Conservation (phyloP, 305 asterid species). For the Fraxinus platypoda region DNA sequence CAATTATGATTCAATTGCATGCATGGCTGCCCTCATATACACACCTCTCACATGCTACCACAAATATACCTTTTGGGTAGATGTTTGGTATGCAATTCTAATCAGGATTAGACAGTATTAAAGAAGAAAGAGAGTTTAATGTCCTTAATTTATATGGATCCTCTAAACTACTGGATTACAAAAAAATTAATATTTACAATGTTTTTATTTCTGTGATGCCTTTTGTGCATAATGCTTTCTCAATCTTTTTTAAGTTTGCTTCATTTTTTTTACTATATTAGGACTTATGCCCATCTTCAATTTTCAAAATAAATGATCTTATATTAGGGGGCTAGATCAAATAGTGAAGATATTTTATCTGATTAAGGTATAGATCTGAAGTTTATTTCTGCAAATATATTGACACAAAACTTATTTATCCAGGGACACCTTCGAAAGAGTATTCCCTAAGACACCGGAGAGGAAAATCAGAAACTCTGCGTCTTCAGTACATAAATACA, state of each 20-base stretch:
- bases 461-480: conserved; percentile 88
- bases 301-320: not conserved
- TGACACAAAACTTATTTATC: conserved; percentile 23
- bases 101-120: not conserved
- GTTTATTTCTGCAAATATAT: conserved; percentile 13
- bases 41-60: not conserved
- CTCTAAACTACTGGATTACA: not conserved
- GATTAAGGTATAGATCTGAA: not conserved
- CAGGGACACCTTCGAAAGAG: conserved; percentile 53
- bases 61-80: not conserved
- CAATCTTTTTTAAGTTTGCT: not conserved
- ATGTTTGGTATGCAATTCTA: not conserved
- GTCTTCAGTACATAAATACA: conserved; percentile 70
- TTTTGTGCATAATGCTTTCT: not conserved
- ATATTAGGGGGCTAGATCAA: not conserved
- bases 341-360: not conserved
- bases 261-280: not conserved
- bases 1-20: conserved; percentile 1
- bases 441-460: conserved; percentile 57
- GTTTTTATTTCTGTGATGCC: not conserved
- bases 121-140: not conserved
- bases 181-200: not conserved
- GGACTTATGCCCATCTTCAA: not conserved
- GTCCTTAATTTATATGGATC: not conserved
- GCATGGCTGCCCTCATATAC: not conserved